Percentiles rank a stretch among this genome's conserved stretches.
phyloP scores from a whole-genome alignment of 1,139 yeast genomes.

The Blastobotrys buckinghamii region DNA sequence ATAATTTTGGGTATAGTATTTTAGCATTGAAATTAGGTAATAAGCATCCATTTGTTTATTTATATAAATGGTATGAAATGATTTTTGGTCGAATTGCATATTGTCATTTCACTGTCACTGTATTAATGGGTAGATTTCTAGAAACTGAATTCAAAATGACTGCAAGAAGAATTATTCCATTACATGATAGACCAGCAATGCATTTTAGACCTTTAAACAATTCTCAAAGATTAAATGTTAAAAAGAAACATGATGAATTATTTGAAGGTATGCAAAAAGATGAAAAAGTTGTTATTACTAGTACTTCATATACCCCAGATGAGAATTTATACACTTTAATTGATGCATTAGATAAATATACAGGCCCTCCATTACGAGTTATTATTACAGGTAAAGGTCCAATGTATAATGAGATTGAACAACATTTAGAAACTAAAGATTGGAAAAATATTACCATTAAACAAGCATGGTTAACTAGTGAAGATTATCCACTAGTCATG shows the following conservation, averaged over 20 bases:
- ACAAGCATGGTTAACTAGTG: conserved; percentile 71
- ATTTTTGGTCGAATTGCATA: conserved; percentile 56
- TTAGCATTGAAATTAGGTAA: conserved; percentile 56
- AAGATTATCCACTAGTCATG: conserved; percentile 73
- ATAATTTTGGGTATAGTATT: conserved; percentile 84
- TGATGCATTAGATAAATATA: conserved; percentile 61
- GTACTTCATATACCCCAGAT: conserved; percentile 95
- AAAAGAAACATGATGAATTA: conserved; percentile 35
- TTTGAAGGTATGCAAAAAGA: conserved; percentile 37
- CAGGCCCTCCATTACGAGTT: conserved; percentile 39
- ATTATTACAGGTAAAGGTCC: conserved; percentile 97
- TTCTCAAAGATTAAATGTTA: conserved; percentile 35
- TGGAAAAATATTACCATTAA: conserved; percentile 42
- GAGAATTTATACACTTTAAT: conserved; percentile 74
- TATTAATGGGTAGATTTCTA: conserved; percentile 61
- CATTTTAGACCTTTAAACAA: conserved; percentile 53
- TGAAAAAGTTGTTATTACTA: conserved; percentile 66
- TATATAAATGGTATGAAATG: conserved; percentile 41
- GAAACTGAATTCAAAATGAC: conserved; percentile 48
- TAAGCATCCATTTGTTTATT: conserved; percentile 56
- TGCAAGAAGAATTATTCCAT: conserved; percentile 35
- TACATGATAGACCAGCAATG: conserved; percentile 41
- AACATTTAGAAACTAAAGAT: conserved; percentile 30
- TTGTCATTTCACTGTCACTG: conserved; percentile 75
- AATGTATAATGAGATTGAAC: conserved; percentile 46